Evolutionary conservation across 2,329 filamentous ascomycete genomes (phyloP).

Genomic region (Cladosporium cucumerinum): DNA sequence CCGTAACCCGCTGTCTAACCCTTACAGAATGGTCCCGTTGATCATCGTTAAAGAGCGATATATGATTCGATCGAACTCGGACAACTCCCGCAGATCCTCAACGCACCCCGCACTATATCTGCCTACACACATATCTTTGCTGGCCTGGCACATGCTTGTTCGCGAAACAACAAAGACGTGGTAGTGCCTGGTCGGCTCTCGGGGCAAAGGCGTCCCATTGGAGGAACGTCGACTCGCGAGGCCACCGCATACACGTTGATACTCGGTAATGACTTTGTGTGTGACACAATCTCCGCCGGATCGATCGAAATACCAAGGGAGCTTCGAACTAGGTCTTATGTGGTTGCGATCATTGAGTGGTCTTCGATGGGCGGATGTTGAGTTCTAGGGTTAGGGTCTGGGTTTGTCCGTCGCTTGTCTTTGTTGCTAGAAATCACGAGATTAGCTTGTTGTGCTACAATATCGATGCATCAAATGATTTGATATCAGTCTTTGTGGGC

Average conservation of each 20-base stretch:
- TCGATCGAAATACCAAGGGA: not conserved
- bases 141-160: not conserved
- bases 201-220: not conserved
- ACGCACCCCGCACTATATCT: not conserved
- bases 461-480: not conserved
- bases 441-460: not conserved
- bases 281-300: not conserved
- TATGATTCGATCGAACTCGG: not conserved
- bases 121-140: not conserved
- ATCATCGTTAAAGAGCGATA: not conserved
- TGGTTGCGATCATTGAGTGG: not conserved
- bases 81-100: not conserved
- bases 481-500: accelerated
- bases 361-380: no score
- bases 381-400: not conserved
- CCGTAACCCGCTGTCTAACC: not conserved
- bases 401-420: not conserved
- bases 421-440: not conserved
- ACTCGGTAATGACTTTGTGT: not conserved
- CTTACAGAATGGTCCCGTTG: not conserved
- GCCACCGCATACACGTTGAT: not conserved
- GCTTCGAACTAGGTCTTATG: not conserved
- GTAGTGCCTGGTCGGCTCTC: not conserved
- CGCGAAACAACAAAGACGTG: not conserved
- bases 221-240: not conserved